Conservation (phyloP, 2,329 filamentous ascomycete genomes). For the Epichloe glyceriae region DNA sequence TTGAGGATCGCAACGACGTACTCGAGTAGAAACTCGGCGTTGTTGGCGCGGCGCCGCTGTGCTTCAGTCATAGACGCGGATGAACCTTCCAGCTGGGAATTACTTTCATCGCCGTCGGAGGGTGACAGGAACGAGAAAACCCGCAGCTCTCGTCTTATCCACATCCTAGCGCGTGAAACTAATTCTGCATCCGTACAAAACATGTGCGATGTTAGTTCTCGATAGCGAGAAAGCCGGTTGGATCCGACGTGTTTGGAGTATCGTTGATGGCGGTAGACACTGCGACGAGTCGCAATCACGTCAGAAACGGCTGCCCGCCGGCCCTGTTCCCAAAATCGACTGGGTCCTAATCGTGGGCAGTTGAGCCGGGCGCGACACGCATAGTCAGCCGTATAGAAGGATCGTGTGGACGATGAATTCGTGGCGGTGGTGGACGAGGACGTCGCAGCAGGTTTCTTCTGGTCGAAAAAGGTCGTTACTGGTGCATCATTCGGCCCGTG, state of each 20-base stretch:
- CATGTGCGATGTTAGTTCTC: constrained; percentile 54
- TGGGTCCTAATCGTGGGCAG: not conserved
- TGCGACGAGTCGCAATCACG: constrained; percentile 40
- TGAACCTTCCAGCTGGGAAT: constrained; percentile 1
- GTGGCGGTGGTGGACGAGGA: constrained; percentile 1
- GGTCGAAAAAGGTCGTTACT: constrained; percentile 40
- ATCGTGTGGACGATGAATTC: not conserved
- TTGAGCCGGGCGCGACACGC: not conserved
- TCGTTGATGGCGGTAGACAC: constrained; percentile 58
- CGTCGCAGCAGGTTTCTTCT: constrained; percentile 12
- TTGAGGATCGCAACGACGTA: constrained; percentile 77
- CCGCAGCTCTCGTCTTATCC: constrained; percentile 70
- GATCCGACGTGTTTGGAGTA: constrained; percentile 75
- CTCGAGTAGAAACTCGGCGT: constrained; percentile 74
- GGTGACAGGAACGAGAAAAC: constrained; percentile 62
- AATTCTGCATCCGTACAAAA: constrained; percentile 55
- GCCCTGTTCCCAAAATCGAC: constrained; percentile 3
- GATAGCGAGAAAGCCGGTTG: constrained; percentile 65
- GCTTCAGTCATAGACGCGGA: constrained; percentile 29
- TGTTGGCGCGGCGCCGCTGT: constrained; percentile 20
- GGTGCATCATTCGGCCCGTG: constrained; percentile 44
- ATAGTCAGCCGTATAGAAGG: not conserved
- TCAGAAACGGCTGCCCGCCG: not conserved
- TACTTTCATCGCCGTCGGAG: constrained; percentile 14
- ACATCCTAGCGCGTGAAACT: constrained; percentile 63